These are phyloP conservation scores for Flaveria trinervia DNA, from an alignment of 129 eudicot species.

Conservation along the genomic window DNA sequence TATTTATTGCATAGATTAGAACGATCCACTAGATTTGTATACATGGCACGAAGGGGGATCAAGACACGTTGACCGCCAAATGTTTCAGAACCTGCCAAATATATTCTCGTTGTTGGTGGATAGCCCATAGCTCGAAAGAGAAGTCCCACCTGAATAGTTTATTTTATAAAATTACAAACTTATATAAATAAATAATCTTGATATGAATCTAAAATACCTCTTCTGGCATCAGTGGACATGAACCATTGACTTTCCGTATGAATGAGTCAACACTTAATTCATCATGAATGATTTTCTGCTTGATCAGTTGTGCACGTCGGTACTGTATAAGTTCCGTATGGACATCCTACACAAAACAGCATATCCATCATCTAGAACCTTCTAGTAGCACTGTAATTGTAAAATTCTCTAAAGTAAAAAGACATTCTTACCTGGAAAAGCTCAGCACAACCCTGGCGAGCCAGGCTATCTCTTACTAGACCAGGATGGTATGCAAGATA, in stretches of 20 bases:
- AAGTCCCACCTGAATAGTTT: constrained; percentile 75
- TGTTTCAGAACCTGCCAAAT: constrained; percentile 86
- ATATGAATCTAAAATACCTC: constrained; percentile 38
- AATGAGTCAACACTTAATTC: constrained; percentile 72
- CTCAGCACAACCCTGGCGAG: constrained; percentile 97
- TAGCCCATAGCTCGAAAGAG: constrained; percentile 95
- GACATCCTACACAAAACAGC: constrained; percentile 56
- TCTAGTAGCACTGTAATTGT: constrained; percentile 6
- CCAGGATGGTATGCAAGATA: constrained; percentile 95
- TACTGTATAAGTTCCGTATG: constrained; percentile 89
- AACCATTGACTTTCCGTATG: constrained; percentile 61
- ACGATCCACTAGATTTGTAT: constrained; percentile 82
- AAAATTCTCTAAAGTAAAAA: not conserved
- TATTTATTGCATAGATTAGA: constrained; percentile 77
- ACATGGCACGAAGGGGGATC: constrained; percentile 94
- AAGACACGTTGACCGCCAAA: constrained; percentile 97
- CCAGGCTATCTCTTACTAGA: constrained; percentile 77
- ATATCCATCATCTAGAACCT: constrained; percentile 6
- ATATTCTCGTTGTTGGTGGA: constrained; percentile 86
- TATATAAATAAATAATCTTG: constrained; percentile 6
- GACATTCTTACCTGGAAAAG: constrained; percentile 72
- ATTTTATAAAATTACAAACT: not conserved
- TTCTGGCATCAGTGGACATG: constrained; percentile 69
- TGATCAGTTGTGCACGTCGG: constrained; percentile 83
- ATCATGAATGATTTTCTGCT: constrained; percentile 61